phyloP scores from a whole-genome alignment of 345 rosid genomes.

The Eucalyptus pauciflora region DNA sequence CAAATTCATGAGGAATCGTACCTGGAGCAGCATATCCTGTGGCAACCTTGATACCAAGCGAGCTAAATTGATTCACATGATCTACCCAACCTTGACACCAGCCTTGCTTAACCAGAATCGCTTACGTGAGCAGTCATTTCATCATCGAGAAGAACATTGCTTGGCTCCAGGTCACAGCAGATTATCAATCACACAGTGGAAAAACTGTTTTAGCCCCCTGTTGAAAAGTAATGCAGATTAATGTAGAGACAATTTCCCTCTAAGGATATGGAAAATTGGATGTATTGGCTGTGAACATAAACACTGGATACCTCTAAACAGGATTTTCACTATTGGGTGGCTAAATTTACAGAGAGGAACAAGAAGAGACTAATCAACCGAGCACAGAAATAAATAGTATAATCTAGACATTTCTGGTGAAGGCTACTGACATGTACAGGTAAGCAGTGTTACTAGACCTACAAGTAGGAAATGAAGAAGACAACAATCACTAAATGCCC shows the following conservation, averaged over 20 bases:
- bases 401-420: slow-evolving; percentile 37
- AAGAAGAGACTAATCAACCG: background rate
- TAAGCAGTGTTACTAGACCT: slow-evolving; percentile 97
- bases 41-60: no score
- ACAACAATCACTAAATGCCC: background rate
- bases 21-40: no score
- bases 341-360: background rate
- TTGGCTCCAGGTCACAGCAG: no score
- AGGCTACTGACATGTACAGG: slow-evolving; percentile 89
- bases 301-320: background rate
- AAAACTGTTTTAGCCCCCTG: no score
- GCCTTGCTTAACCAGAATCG: no score
- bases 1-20: no score
- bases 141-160: no score
- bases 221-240: background rate
- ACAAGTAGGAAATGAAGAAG: slow-evolving; percentile 1
- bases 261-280: background rate
- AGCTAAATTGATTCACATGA: no score
- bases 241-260: background rate
- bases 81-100: no score
- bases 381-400: background rate
- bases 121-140: no score
- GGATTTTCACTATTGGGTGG: background rate
- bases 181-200: no score
- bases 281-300: background rate